Evolutionary conservation across 345 rosid genomes (phyloP), one percentile per base, ranked within the genome.

Genomic region (Ceriops decandra): DNA sequence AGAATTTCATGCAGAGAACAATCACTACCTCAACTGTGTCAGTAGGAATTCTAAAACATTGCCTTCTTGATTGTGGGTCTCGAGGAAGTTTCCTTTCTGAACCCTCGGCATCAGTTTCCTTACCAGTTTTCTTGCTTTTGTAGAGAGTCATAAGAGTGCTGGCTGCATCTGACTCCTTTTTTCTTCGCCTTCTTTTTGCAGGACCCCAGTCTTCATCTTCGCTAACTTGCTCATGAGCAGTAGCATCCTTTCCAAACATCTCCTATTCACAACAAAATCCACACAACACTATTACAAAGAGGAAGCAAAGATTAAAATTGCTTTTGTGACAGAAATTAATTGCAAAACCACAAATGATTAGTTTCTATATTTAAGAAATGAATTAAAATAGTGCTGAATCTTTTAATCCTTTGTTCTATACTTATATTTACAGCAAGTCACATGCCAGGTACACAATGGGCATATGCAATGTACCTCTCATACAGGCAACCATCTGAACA

Each of bases 141-240:
- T 76, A 80, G 67, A 91, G 69, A 72, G 90, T 83, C 85, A 90
- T 83, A 66, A 88, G 87, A 38, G 87, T 76, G 76, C 81, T 85
- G 78, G 77, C 86, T 16, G 88, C 96, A 79, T 91, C 96, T 17
- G 97, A 85, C 70, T 88, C 97, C 74, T 86, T 91, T 81, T 53
- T 85, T 76, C 85, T 88, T 66, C 87, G 82, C 74, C 85, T 90
- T 83, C 85, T 85, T 74, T 84, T 88, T 49, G 77, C 72, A 47
- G 99, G 99, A 79, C 99, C 99, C 99, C 98, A 95, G 70, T 95
- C 99, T 83, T 95, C 99, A 79, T 95, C 99, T 80, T 95, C 99
- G 38, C 96, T 95, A 60, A 81, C 79, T 81, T 84, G 92, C 69
- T 91, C 98, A 57, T 74, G 79, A 54, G 78, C 73, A 62, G 74